phyloP scores from a whole-genome alignment of 345 rosid genomes.

The Sonneratia caseolaris region DNA sequence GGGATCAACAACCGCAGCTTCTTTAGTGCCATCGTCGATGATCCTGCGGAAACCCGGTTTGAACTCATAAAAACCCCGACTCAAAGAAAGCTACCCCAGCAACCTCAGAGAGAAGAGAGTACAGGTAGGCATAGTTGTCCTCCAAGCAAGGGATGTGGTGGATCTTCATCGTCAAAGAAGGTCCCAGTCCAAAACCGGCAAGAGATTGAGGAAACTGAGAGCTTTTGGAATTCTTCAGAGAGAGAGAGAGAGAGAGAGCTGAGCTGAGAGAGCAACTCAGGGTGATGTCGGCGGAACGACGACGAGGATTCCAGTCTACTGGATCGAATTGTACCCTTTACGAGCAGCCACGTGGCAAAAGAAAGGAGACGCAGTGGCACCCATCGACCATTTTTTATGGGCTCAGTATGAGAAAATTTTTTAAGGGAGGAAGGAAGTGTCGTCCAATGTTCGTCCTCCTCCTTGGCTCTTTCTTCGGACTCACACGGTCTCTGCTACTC shows the following conservation, averaged over 20 bases:
- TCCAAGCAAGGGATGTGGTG: conserved; percentile 64
- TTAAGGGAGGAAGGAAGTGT: too few relatives aligned
- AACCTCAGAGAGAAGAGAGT: not conserved
- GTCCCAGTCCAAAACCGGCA: not conserved
- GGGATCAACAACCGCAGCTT: conserved; percentile 96
- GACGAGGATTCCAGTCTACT: too few relatives aligned
- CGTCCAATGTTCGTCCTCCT: too few relatives aligned
- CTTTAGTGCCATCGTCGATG: conserved; percentile 64
- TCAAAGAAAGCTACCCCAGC: not conserved
- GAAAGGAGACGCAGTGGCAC: too few relatives aligned
- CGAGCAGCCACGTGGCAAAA: too few relatives aligned
- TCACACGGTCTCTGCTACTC: too few relatives aligned
- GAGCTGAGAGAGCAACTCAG: too few relatives aligned
- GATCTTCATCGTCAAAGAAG: conserved; percentile 37
- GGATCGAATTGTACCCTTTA: too few relatives aligned
- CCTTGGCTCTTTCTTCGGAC: too few relatives aligned
- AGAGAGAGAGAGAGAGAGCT: not conserved
- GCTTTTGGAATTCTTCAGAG: not conserved
- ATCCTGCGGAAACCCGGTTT: conserved; percentile 25
- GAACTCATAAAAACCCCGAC: not conserved
- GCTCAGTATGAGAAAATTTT: too few relatives aligned
- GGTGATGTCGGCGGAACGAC: too few relatives aligned
- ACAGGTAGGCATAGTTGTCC: conserved; percentile 91
- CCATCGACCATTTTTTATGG: too few relatives aligned
- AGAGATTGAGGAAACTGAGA: not conserved